phyloP scores from a whole-genome alignment of 140 eudicot genomes.

The Erigeron philadelphicus region DNA sequence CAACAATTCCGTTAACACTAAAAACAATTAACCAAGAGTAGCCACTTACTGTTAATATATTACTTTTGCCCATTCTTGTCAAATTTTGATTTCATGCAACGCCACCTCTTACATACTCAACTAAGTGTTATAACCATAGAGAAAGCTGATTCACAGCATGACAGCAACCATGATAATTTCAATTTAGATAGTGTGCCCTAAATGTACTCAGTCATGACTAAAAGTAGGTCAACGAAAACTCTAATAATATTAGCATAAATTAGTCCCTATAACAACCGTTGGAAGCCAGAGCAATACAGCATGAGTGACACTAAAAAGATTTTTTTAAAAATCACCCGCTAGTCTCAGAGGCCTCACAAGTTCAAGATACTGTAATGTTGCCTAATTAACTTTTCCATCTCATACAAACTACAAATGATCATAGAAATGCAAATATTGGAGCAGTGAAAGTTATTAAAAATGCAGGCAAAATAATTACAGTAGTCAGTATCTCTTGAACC shows the following conservation, averaged over 20 bases:
- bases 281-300: slow-evolving; percentile 3
- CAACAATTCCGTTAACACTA: not conserved
- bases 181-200: not conserved
- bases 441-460: not conserved
- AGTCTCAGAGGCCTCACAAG: slow-evolving; percentile 5
- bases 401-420: not conserved
- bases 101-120: slow-evolving; percentile 8
- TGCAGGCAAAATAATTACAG: slow-evolving; percentile 10
- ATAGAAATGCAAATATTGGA: not conserved
- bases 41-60: not conserved
- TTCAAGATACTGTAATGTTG: not conserved
- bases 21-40: not conserved
- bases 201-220: not conserved
- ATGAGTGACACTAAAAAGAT: not conserved
- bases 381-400: not conserved
- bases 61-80: not conserved
- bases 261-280: not conserved
- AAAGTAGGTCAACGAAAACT: slow-evolving; percentile 7
- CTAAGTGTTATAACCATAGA: not conserved
- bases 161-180: not conserved
- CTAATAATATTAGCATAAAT: not conserved
- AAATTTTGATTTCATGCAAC: slow-evolving; percentile 3
- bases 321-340: slow-evolving; percentile 7
- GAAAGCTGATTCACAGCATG: not conserved
- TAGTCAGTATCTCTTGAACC: slow-evolving; percentile 15